These are phyloP conservation scores for Aspergillus quadricinctus DNA, from an alignment of 2,329 filamentous ascomycete genomes.

Conservation along the genomic window DNA sequence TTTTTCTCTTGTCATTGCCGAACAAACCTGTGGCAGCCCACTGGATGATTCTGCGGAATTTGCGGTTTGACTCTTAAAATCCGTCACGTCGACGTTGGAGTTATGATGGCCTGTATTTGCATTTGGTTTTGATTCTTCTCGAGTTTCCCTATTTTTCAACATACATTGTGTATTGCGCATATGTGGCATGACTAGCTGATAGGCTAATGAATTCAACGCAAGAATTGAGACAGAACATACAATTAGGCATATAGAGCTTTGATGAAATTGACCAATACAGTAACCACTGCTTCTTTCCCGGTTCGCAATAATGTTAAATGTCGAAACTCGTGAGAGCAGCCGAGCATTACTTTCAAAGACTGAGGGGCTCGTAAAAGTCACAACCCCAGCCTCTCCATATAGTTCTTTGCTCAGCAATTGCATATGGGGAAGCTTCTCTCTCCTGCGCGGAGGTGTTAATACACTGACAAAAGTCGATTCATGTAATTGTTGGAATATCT, in stretches of 20 bases:
- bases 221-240: background rate
- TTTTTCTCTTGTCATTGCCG: conserved; percentile 6
- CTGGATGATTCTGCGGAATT: conserved; percentile 18
- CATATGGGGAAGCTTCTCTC: background rate
- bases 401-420: background rate
- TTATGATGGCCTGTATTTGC: conserved; percentile 30
- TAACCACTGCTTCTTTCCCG: background rate
- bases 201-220: conserved; percentile 21
- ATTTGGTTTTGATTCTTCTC: conserved; percentile 25
- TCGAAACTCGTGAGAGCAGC: no score
- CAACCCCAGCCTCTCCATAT: background rate
- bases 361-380: background rate
- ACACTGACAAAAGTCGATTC: background rate
- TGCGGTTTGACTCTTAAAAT: conserved; percentile 31
- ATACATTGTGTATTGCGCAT: conserved; percentile 26
- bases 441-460: no score
- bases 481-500: background rate
- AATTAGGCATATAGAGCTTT: background rate
- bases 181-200: conserved; percentile 30
- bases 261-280: no score
- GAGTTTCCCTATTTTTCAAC: conserved; percentile 23
- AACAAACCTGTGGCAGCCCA: conserved; percentile 10
- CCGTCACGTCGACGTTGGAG: conserved; percentile 33
- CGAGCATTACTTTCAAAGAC: background rate
- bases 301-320: background rate